Base-by-base conservation (phyloP, 306 rosid genomes). In the Cucurbita argyrosperma region DNA sequence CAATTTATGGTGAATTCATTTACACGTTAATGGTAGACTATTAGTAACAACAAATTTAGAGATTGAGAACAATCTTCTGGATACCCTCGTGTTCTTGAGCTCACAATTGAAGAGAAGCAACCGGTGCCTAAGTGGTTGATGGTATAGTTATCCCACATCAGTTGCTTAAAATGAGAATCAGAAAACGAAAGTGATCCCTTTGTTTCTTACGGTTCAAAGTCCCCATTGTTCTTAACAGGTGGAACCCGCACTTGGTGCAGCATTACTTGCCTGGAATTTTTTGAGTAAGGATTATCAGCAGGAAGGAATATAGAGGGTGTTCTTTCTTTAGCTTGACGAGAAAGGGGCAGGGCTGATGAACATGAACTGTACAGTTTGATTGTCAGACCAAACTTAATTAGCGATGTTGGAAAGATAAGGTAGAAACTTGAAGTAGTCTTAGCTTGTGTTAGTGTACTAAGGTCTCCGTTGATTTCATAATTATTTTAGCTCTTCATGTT, bases 171-270 rank as follows among this genome's bases (percentile, higher is more conserved):
- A 39, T 7, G 69, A 16, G 47, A 62, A 40, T 9, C 26, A 39
- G 26, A 62, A 62, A 38, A 26, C 10, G 0, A 39, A 62, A 62
- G 5, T 10, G 3, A 39, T 64, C 6, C 19, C 30, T 18, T 0
- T 3, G 8, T 40, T 63, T 39, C 50, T 40, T 8, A 64, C 30
- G 0, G 5, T 58, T 23, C 60, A 4, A 37, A 68, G 26, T 54
- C 54, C 35, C 53, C 14, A 26, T 23, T 64, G 76, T 35, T 60
- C 60, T 58, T 46, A 37, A 40, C 87, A 90, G 98, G 96, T 90
- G 65, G 98, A 88, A 79, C 96, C 98, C 75, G 98, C 98, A 11
- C 86, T 90, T 42, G 98, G 98, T 5, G 98, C 98, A 21, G 98
- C 96, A 2, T 87, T 91, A 87, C 77, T 92, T 59, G 98, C 96